Conservation (phyloP, 2,329 filamentous ascomycete genomes). For the Exserohilum turcica region DNA sequence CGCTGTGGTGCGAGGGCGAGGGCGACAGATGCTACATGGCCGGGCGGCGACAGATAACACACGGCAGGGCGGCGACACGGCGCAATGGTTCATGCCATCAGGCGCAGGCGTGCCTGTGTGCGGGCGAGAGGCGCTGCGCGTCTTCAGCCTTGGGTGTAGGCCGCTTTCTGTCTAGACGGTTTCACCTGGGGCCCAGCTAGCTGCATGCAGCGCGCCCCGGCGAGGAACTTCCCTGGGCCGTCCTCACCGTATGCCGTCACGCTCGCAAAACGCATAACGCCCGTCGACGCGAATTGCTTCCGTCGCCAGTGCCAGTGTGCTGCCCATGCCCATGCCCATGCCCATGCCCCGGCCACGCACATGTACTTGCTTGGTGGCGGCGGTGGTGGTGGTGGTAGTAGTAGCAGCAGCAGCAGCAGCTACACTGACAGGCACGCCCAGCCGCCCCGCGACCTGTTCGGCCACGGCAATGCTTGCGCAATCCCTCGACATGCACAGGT, state of each 20-base stretch:
- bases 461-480: conserved; percentile 12
- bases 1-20: no score
- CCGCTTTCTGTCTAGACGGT: conserved; percentile 27
- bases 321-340: no score
- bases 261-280: conserved; percentile 6
- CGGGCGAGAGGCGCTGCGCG: conserved; percentile 27
- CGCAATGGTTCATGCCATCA: conserved; percentile 11
- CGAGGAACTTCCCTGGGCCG: conserved; percentile 11
- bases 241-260: conserved; percentile 12
- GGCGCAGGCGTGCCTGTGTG: conserved; percentile 15
- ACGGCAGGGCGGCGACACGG: background rate
- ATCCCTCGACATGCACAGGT: no score
- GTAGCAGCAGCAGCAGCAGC: no score
- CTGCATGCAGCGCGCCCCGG: conserved; percentile 3
- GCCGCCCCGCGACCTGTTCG: conserved; percentile 8
- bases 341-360: no score
- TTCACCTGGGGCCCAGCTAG: conserved; percentile 16
- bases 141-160: conserved; percentile 21
- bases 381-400: no score
- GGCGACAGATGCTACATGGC: no score
- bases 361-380: no score
- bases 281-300: conserved; percentile 2
- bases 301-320: background rate
- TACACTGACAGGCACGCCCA: conserved; percentile 12
- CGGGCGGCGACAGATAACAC: no score